Conservation (phyloP, 2,329 filamentous ascomycete genomes). For the Aspergillus bombycis region DNA sequence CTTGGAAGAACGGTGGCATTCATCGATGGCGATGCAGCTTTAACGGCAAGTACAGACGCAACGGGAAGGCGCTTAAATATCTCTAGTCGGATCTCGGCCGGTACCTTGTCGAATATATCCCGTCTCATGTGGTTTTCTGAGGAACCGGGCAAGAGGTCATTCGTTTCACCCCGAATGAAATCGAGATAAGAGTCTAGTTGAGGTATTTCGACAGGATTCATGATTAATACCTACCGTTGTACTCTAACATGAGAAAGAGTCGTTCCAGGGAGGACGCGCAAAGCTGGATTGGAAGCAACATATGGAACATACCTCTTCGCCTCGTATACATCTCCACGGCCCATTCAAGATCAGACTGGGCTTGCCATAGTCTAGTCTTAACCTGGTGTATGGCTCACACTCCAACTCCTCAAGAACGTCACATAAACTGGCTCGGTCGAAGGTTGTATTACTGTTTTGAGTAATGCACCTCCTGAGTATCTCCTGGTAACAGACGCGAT, state of each 20-base stretch:
- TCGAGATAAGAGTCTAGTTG: too few species aligned
- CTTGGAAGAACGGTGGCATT: not conserved
- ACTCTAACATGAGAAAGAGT: too few species aligned
- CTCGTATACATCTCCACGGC: too few species aligned
- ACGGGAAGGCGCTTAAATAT: not conserved
- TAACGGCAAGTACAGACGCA: not conserved
- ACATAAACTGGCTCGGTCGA: not conserved
- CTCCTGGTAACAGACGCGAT: not conserved
- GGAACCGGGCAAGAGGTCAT: too few species aligned
- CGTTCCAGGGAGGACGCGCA: too few species aligned
- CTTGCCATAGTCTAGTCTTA: not conserved
- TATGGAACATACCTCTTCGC: too few species aligned
- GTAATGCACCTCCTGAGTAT: not conserved
- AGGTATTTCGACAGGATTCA: too few species aligned
- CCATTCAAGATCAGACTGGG: not conserved
- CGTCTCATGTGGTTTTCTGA: too few species aligned
- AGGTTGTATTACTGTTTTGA: not conserved
- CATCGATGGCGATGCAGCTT: not conserved
- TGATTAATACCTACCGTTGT: too few species aligned
- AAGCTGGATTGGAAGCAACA: too few species aligned
- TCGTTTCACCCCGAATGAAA: too few species aligned
- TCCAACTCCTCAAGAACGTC: not conserved
- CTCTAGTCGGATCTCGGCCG: not conserved
- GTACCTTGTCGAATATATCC: too few species aligned
- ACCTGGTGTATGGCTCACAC: not conserved